Evolutionary conservation across 2,329 filamentous ascomycete species (phyloP).

Genomic region (Fragosphaeria purpurea): DNA sequence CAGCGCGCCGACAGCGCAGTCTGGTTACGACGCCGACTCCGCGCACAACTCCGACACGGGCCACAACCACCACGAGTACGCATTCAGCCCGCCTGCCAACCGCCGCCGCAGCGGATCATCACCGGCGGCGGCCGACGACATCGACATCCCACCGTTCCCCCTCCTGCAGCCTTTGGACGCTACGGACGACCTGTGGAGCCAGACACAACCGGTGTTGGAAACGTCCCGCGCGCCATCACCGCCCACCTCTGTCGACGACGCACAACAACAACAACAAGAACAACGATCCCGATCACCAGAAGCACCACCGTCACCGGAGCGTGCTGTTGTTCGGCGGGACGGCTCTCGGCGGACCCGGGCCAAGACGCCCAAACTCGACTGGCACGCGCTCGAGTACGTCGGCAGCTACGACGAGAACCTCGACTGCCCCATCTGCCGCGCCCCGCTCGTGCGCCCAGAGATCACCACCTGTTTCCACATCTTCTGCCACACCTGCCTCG

Average conservation of each 20-base stretch:
- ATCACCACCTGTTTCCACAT: slow-evolving; percentile 55
- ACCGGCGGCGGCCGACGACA: too few relatives aligned
- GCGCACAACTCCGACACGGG: not conserved
- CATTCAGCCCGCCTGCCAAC: not conserved
- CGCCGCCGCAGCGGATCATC: not conserved
- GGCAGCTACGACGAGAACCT: slow-evolving; percentile 24
- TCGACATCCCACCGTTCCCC: not conserved
- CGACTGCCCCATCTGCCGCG: slow-evolving; percentile 40
- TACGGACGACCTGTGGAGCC: not conserved
- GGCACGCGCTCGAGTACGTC: slow-evolving; percentile 23
- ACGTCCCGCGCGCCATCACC: too few relatives aligned
- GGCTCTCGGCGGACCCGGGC: not conserved
- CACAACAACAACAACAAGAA: too few relatives aligned
- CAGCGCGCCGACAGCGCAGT: not conserved
- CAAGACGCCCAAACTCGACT: slow-evolving; percentile 19
- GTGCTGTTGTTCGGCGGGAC: too few relatives aligned
- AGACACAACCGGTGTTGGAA: too few relatives aligned
- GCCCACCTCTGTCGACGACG: too few relatives aligned
- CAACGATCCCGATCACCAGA: too few relatives aligned
- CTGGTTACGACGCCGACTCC: not conserved
- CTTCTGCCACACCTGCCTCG: slow-evolving; percentile 51
- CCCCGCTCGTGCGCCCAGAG: slow-evolving; percentile 49
- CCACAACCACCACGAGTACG: too few relatives aligned
- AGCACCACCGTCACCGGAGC: too few relatives aligned
- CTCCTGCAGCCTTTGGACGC: not conserved